Conservation (phyloP, 2,329 filamentous ascomycete genomes). For the Penicillium verrucosum region DNA sequence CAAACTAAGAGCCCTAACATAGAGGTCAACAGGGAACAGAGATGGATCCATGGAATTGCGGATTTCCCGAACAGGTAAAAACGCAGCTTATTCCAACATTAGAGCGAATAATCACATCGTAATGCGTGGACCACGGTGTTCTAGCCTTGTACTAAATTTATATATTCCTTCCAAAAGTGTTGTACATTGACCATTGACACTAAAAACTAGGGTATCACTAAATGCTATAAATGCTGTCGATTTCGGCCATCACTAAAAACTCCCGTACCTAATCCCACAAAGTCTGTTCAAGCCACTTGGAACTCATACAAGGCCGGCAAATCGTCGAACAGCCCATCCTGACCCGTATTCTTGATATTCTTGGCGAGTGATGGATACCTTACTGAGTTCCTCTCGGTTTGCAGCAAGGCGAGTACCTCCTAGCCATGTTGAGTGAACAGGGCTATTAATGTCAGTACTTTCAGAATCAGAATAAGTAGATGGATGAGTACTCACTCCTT, state of each 20-base stretch:
- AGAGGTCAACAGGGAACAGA: neutral
- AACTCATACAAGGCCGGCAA: constrained; percentile 46
- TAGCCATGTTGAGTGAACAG: constrained; percentile 77
- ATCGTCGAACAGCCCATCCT: constrained; percentile 70
- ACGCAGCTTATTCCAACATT: neutral
- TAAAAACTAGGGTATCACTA: constrained; percentile 26
- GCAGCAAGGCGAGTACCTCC: constrained; percentile 76
- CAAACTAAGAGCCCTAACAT: neutral
- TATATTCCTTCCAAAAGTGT: neutral
- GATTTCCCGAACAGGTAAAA: neutral
- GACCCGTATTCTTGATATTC: constrained; percentile 88
- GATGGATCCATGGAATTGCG: neutral
- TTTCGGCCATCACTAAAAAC: constrained; percentile 3
- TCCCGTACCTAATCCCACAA: constrained; percentile 3
- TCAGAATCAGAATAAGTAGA: neutral
- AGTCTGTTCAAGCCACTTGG: neutral
- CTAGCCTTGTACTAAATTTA: neutral
- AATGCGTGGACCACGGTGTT: neutral
- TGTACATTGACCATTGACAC: constrained; percentile 3
- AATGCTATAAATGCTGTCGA: constrained; percentile 13
- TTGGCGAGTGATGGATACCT: constrained; percentile 73
- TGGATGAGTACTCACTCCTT: constrained; percentile 49
- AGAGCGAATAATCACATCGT: constrained; percentile 10
- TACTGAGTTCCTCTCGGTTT: constrained; percentile 62
- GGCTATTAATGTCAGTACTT: constrained; percentile 40